A percentile compares a stretch with the other conserved stretches of the same genome.
phyloP scores from a whole-genome alignment of 2,329 filamentous ascomycete species.

The Pseudocercospora cruenta region DNA sequence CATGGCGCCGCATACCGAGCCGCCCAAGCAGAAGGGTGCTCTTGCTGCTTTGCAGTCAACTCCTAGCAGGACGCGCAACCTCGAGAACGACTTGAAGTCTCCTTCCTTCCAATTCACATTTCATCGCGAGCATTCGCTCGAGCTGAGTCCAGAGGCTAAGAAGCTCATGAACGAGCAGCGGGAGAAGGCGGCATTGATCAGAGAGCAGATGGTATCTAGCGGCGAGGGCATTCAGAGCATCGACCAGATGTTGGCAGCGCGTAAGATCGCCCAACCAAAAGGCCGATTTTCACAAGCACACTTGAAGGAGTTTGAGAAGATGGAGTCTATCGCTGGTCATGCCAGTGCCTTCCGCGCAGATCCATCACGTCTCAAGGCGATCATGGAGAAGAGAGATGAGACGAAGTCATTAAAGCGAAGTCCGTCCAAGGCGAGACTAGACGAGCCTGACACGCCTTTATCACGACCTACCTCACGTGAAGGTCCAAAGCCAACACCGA shows the following conservation, averaged over 20 bases:
- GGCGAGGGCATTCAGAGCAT: constrained; percentile 54
- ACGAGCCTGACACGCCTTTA: constrained; percentile 38
- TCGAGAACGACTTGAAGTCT: constrained; percentile 47
- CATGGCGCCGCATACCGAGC: constrained; percentile 63
- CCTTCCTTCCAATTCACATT: constrained; percentile 70
- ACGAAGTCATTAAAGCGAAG: constrained; percentile 57
- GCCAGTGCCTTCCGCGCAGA: constrained; percentile 70
- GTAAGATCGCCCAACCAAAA: constrained; percentile 80
- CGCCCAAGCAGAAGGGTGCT: constrained; percentile 46
- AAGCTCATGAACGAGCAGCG: constrained; percentile 68
- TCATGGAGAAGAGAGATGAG: constrained; percentile 21
- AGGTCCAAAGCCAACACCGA: constrained; percentile 28
- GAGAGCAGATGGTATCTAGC: constrained; percentile 67
- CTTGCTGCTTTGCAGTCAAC: constrained; percentile 59
- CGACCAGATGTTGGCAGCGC: constrained; percentile 48
- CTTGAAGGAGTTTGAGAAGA: constrained; percentile 89
- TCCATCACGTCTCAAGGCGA: constrained; percentile 13
- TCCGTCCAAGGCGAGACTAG: constrained; percentile 64
- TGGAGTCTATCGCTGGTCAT: constrained; percentile 92
- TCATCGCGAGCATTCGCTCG: constrained; percentile 56
- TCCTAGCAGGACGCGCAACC: constrained; percentile 55
- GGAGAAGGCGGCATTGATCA: constrained; percentile 71
- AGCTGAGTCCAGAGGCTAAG: constrained; percentile 64
- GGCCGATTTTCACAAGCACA: constrained; percentile 85
- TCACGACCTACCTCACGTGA: constrained; percentile 24